Evolutionary conservation across 257 asterid species (phyloP).

Genomic region (Nicotiana knightiana): DNA sequence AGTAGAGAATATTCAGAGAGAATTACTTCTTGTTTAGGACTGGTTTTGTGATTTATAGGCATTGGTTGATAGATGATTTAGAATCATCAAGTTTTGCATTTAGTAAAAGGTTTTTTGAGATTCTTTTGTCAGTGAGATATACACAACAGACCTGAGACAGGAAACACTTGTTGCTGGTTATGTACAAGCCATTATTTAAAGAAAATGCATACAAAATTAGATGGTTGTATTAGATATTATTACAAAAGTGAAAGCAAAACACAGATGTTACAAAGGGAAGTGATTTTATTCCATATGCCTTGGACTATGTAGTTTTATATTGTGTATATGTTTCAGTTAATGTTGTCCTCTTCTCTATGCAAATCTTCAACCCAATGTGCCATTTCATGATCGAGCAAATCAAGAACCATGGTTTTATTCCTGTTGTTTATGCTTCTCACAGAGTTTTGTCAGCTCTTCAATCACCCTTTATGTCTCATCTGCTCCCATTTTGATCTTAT

Average conservation of each 20-base stretch:
- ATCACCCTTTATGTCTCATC: neutral
- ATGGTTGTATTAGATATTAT: neutral
- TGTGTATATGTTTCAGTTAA: neutral
- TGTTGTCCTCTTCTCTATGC: neutral
- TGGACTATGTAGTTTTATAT: neutral
- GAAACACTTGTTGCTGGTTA: neutral
- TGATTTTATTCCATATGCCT: neutral
- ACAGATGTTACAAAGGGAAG: neutral
- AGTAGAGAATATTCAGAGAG: conserved; percentile 41
- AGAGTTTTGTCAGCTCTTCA: neutral
- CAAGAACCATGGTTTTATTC: neutral
- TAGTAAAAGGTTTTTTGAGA: neutral
- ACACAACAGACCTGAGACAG: neutral
- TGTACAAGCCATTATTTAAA: neutral
- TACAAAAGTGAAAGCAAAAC: neutral
- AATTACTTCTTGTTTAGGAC: conserved; percentile 32
- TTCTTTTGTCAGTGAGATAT: neutral
- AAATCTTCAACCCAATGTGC: neutral
- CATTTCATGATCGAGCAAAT: neutral
- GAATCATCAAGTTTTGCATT: neutral
- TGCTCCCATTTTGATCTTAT: neutral
- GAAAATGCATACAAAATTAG: neutral
- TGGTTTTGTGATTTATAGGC: neutral
- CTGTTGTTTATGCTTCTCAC: neutral
- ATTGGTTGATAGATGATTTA: neutral